Evolutionary conservation across 2,329 filamentous ascomycete species (phyloP), one percentile per base, ranked within the genome.

Genomic region (Stagonosporopsis cucurbitacearum): DNA sequence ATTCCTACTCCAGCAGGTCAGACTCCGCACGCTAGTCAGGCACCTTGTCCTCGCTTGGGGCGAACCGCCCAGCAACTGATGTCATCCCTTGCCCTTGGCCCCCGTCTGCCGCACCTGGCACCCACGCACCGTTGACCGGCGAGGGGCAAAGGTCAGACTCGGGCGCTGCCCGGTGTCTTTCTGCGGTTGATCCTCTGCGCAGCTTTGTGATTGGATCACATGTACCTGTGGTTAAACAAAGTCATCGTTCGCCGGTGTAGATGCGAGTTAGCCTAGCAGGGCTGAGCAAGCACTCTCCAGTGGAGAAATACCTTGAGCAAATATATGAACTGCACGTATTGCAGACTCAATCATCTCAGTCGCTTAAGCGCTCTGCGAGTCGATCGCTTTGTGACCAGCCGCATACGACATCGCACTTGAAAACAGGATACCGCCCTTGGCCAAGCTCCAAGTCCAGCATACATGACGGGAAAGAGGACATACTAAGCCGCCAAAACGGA

Each of bases 381-480:
- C 19, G 17, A 32, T 50, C 43, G 45, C 51, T 43, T 46, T 30
- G 35, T 42, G 47, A 51, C 37, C 47, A 56, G 53, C 47, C 47
- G 53, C 53, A 56, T 51, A 56, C 53, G 53, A 51, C 53, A 56
- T 56, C 25, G 19, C 13, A 33, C 47, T 44, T 25, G 19, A 39
- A 56, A 56, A 51, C 53, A 56, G 53, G 53, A 56, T 51, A 48
- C 25, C 6, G 30, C 36, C 28, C 35, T 32, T 15, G 17, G 53
- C 53, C 53, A 56, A 56, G 53, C 26, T 37, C 43, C 30, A 28
- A 25, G 36, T 19, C 26, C 20, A 36, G 19, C 47, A 26, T 56
- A 51, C 53, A 51, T 48, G 32, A 44, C 33, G 28, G 17, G 12
- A 15, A 23, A 43, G 4, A 17, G 23, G n/a, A 35, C 17, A 20